These are phyloP conservation scores for Saxophila tyrrhenica DNA, from an alignment of 495 filamentous ascomycete species.

Conservation along the genomic window DNA sequence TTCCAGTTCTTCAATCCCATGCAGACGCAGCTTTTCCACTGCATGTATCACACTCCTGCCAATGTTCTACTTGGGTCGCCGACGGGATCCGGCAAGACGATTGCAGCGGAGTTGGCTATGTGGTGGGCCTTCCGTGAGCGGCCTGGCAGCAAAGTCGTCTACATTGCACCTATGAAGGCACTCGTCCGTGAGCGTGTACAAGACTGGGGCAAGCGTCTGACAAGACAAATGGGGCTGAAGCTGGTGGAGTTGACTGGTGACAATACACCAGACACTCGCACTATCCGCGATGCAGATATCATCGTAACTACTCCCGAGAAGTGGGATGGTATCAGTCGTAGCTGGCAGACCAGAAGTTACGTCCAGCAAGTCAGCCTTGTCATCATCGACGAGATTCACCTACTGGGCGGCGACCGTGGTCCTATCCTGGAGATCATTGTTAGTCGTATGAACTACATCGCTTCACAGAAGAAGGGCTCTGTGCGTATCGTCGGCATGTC, in stretches of 20 bases:
- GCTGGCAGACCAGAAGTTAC: conserved; percentile 94
- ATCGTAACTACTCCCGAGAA: conserved; percentile 99
- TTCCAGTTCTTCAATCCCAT: conserved; percentile 98
- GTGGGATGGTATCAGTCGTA: conserved; percentile 98
- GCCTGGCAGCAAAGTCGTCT: conserved; percentile 94
- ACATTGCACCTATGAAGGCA: conserved; percentile 98
- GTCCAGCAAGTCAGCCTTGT: conserved; percentile 91
- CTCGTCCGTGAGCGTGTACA: conserved; percentile 92
- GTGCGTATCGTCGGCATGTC: conserved; percentile 96
- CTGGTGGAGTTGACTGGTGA: conserved; percentile 96
- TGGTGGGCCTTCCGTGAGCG: conserved; percentile 98
- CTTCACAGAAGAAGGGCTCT: conserved; percentile 74
- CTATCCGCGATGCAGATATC: conserved; percentile 89
- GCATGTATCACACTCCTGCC: conserved; percentile 76
- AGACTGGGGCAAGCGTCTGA: conserved; percentile 84
- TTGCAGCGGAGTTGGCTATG: conserved; percentile 96
- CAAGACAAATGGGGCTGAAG: conserved; percentile 71
- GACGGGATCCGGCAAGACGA: conserved; percentile 93
- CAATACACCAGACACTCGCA: conserved; percentile 92
- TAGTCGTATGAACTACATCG: conserved; percentile 98
- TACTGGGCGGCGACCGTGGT: conserved; percentile 88
- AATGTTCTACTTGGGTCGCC: conserved; percentile 96
- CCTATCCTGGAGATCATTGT: conserved; percentile 99
- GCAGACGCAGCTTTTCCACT: conserved; percentile 97
- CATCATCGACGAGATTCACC: conserved; percentile 97